These are phyloP conservation scores for Galeopsis tetrahit DNA, from an alignment of 257 asterid species.

Conservation along the genomic window DNA sequence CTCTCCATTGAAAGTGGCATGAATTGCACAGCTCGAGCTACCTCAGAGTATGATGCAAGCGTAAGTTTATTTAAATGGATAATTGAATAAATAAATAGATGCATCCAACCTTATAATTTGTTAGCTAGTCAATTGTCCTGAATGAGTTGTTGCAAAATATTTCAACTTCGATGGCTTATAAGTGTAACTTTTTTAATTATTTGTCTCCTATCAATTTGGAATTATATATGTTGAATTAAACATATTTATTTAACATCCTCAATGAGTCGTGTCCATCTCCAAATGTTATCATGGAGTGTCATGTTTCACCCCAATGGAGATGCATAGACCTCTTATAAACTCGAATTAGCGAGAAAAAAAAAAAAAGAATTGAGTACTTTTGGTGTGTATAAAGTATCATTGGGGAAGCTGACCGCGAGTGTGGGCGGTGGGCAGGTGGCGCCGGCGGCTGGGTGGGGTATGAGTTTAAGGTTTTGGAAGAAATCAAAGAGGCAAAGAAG, in stretches of 20 bases:
- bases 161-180: constrained; percentile 22
- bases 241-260: not conserved
- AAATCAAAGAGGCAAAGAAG: no score
- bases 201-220: constrained; percentile 24
- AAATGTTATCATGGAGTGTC: not conserved
- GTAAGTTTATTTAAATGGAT: not conserved
- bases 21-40: constrained; percentile 26
- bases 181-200: not conserved
- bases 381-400: no score
- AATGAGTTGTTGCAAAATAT: constrained; percentile 8
- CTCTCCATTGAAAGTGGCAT: constrained; percentile 17
- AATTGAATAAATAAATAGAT: not conserved
- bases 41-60: constrained; percentile 2
- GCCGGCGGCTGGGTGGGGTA: no score
- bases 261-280: not conserved
- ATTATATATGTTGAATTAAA: not conserved
- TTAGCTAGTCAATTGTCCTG: constrained; percentile 7
- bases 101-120: not conserved
- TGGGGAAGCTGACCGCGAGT: no score
- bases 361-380: no score
- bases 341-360: no score
- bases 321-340: not conserved
- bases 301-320: not conserved
- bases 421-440: no score
- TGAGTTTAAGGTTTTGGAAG: no score